These are phyloP conservation scores for Meira miltonrushii DNA, from an alignment of 1,284 basidiomycete genomes.

Conservation along the genomic window DNA sequence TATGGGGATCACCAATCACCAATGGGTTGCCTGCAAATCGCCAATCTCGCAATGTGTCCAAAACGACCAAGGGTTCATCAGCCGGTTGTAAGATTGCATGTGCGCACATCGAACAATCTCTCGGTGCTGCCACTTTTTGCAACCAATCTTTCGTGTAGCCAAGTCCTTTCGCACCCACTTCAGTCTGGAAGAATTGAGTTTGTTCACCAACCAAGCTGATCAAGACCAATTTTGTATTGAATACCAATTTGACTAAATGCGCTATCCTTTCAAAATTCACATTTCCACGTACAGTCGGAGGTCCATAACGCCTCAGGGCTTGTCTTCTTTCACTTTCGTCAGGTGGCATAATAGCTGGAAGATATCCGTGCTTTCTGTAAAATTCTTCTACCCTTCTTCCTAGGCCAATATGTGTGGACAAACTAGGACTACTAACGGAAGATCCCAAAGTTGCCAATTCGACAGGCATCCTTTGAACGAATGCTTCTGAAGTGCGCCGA, in stretches of 20 bases:
- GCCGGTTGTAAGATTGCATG: conserved; percentile 78
- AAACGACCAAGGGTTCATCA: conserved; percentile 79
- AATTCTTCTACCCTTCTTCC: conserved; percentile 39
- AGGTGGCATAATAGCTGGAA: conserved; percentile 40
- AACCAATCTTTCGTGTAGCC: conserved; percentile 17
- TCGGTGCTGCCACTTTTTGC: conserved; percentile 54
- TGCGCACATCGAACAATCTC: conserved; percentile 71
- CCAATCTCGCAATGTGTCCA: conserved; percentile 79
- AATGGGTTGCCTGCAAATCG: conserved; percentile 76
- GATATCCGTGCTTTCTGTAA: conserved; percentile 38
- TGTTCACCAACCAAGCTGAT: conserved; percentile 76
- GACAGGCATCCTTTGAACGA: background rate
- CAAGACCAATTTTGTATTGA: conserved; percentile 77
- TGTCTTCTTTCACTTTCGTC: conserved; percentile 35
- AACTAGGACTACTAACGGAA: background rate
- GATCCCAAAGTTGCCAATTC: background rate
- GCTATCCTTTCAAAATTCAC: conserved; percentile 87
- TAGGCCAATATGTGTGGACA: conserved; percentile 24
- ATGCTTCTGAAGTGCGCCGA: too few relatives aligned
- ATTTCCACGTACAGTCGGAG: conserved; percentile 60
- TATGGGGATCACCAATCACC: conserved; percentile 64
- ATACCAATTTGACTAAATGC: conserved; percentile 81
- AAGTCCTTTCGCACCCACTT: conserved; percentile 60
- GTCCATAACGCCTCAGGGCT: conserved; percentile 40
- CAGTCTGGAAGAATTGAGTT: conserved; percentile 78